Percentiles rank a stretch among this genome's conserved stretches.
Conservation (phyloP, 2,329 filamentous ascomycete species). For the Samsoniella hepiali region DNA sequence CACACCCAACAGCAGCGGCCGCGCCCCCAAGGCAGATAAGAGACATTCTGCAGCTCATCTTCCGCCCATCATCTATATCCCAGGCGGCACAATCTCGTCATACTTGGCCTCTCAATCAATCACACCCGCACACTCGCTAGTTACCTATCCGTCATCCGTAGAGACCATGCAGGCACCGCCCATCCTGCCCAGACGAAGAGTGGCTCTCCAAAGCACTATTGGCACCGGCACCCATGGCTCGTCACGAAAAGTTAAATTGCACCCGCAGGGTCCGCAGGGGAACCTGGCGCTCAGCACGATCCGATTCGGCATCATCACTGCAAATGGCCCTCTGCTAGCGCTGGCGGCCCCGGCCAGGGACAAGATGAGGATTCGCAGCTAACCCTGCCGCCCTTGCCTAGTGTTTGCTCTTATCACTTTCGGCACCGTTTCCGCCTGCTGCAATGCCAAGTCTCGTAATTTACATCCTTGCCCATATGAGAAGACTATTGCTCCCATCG, state of each 20-base stretch:
- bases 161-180: neutral
- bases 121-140: neutral
- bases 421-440: neutral
- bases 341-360: neutral
- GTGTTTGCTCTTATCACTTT: neutral
- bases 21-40: neutral
- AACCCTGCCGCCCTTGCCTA: neutral
- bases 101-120: neutral
- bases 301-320: constrained; percentile 10
- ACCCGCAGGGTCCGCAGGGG: constrained; percentile 1
- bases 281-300: neutral
- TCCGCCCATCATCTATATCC: neutral
- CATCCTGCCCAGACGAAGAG: neutral
- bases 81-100: too few species aligned
- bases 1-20: neutral
- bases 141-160: too few species aligned
- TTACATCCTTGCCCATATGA: constrained; percentile 8
- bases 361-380: constrained; percentile 10
- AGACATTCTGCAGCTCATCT: constrained; percentile 6
- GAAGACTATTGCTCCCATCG: constrained; percentile 9
- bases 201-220: constrained; percentile 1
- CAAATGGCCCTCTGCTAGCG: constrained; percentile 2
- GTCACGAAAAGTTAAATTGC: constrained; percentile 9
- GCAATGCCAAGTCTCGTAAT: neutral
- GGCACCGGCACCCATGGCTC: neutral